phyloP scores from a whole-genome alignment of 1,139 yeast species.

The Pichia sp. region DNA sequence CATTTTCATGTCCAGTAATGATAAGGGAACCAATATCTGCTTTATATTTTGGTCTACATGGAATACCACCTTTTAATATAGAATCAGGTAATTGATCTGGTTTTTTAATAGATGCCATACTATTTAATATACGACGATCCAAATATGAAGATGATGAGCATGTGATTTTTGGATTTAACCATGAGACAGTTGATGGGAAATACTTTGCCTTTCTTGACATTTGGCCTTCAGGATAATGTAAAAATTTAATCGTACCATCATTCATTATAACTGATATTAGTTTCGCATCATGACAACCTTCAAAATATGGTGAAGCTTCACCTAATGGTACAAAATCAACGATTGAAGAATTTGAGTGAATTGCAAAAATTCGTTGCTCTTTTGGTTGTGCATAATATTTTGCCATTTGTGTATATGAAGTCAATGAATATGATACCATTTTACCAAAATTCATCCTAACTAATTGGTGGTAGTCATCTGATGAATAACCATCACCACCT shows the following conservation, averaged over 20 bases:
- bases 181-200: constrained; percentile 73
- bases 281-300: constrained; percentile 64
- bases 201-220: constrained; percentile 50
- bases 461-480: constrained; percentile 47
- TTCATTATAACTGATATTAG: constrained; percentile 52
- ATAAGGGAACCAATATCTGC: constrained; percentile 45
- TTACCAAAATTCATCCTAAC: constrained; percentile 71
- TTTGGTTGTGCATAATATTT: constrained; percentile 66
- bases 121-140: constrained; percentile 31
- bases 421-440: constrained; percentile 71
- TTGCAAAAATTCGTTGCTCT: constrained; percentile 48
- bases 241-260: constrained; percentile 50
- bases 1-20: constrained; percentile 78
- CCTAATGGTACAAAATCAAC: constrained; percentile 48
- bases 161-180: constrained; percentile 73
- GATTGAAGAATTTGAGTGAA: constrained; percentile 40
- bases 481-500: constrained; percentile 52
- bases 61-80: constrained; percentile 73
- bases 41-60: constrained; percentile 54
- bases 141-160: constrained; percentile 43
- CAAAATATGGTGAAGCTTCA: constrained; percentile 55
- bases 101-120: constrained; percentile 25
- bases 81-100: constrained; percentile 26
- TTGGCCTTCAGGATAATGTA: constrained; percentile 52
- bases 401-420: constrained; percentile 80